Base-by-base conservation (phyloP, 2,329 filamentous ascomycete genomes). In the Colletotrichum spinosum region DNA sequence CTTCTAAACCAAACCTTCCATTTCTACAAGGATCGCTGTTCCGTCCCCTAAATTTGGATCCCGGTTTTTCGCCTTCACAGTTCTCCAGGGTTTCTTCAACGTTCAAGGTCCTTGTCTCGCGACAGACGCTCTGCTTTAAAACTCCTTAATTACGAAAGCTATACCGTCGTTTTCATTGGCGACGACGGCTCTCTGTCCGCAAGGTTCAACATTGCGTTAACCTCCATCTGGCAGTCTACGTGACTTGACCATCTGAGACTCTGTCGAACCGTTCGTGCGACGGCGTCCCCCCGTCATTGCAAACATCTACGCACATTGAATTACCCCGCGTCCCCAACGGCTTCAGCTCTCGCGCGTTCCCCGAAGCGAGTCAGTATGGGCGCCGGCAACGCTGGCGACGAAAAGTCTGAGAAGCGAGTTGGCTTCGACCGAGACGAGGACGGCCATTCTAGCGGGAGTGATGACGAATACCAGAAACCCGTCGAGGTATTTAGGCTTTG, bases 391-490 rank as follows among this genome's bases (percentile, higher is more conserved):
- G 34, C 39, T 25, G 49, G n/a, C 58, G 69, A 70, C 39, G 63
- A 66, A 33, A 59, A 59, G 38, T n/a, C 49, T 46, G 68, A 68
- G 39, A 75, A 72, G 67, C 72, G 73, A 33, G 72, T 75, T 11
- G 61, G 67, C 46, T 72, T 71, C 35, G 67, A 70, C 55, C 71
- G 74, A 46, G 72, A 75, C 46, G 78, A 80, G 42, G 79, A 82
- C 45, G 76, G 73, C 34, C 74, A 74, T 45, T 82, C 80, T 4
- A 82, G 80, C 57, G 79, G 77, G 41, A 85, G 83, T 69, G 84
- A 85, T 52, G 85, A 87, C 60, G 85, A 87, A 49, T 76, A 69
- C 60, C 78, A 75, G 50, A 77, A 75, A 53, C 76, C 83, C 10
- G 80, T 88, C 53, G 85, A 88, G 79, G 85, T 87, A 77, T 39